A percentile compares a stretch with the other conserved stretches of the same genome.
Conservation (phyloP, 2,329 filamentous ascomycete genomes). For the Ascochyta clinopodiicola region DNA sequence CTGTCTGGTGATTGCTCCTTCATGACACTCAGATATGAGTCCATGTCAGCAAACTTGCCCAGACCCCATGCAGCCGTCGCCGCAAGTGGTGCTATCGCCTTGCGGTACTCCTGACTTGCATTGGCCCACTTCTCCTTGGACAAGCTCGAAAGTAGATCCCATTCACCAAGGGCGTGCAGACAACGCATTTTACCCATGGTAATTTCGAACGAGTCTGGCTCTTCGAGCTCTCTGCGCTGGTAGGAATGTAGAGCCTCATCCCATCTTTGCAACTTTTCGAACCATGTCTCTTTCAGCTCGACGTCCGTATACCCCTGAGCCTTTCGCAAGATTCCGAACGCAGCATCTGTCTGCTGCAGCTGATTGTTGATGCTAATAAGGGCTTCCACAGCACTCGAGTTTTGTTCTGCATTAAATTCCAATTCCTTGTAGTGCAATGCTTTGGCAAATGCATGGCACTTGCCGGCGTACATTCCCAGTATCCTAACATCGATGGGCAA, state of each 20-base stretch:
- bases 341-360: constrained; percentile 96
- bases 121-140: constrained; percentile 94
- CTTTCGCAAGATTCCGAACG: constrained; percentile 95
- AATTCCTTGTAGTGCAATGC: constrained; percentile 98
- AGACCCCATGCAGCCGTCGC: constrained; percentile 96
- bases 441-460: constrained; percentile 98
- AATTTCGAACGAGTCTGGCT: constrained; percentile 81
- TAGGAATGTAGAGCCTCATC: constrained; percentile 95
- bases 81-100: constrained; percentile 89
- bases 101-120: constrained; percentile 83
- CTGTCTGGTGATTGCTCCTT: constrained; percentile 91
- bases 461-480: constrained; percentile 90
- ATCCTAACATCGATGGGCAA: constrained; percentile 96
- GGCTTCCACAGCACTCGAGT: constrained; percentile 91
- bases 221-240: constrained; percentile 80
- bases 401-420: constrained; percentile 97
- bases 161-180: constrained; percentile 94
- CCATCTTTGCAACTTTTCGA: constrained; percentile 97
- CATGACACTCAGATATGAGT: constrained; percentile 94
- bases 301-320: constrained; percentile 97
- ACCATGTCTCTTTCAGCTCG: constrained; percentile 97
- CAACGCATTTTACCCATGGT: constrained; percentile 99
- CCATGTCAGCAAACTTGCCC: constrained; percentile 98
- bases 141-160: constrained; percentile 88
- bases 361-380: constrained; percentile 99